A percentile compares a stretch with the other conserved stretches of the same genome.
phyloP scores from a whole-genome alignment of 805 yeast species.

The Lachancea sp. region DNA sequence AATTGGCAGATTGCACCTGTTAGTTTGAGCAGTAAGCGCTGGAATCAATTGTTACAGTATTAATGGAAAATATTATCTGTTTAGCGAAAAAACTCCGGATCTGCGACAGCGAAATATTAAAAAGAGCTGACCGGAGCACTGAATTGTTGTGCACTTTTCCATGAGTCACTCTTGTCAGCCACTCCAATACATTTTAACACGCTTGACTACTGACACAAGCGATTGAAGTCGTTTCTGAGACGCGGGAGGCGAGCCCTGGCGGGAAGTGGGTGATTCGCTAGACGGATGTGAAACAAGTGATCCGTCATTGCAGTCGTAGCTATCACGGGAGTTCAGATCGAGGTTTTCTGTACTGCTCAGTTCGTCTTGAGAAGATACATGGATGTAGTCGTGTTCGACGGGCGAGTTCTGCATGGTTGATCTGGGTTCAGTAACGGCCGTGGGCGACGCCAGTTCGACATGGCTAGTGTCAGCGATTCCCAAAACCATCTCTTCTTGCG shows the following conservation, averaged over 20 bases:
- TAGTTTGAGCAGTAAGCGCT: background rate
- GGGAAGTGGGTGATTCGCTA: background rate
- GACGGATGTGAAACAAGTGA: background rate
- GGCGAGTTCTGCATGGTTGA: background rate
- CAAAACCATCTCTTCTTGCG: no score
- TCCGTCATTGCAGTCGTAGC: background rate
- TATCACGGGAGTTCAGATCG: constrained; percentile 6
- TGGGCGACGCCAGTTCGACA: no score
- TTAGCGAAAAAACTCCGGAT: background rate
- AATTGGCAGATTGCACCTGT: no score
- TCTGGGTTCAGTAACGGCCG: background rate
- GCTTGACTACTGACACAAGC: constrained; percentile 18
- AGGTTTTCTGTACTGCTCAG: constrained; percentile 28
- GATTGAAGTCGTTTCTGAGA: constrained; percentile 5
- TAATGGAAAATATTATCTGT: background rate
- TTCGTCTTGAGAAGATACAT: constrained; percentile 27
- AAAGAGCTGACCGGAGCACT: no score
- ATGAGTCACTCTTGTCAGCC: no score
- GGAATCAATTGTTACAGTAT: background rate
- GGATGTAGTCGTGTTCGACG: constrained; percentile 20
- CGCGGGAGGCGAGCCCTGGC: background rate
- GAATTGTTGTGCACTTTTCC: no score
- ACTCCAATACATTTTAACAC: constrained; percentile 22
- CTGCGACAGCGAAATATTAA: no score
- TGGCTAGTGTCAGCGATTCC: no score